These are phyloP conservation scores for Leishmania mexicana DNA, from an alignment of 208 protist genomes.

Conservation along the genomic window DNA sequence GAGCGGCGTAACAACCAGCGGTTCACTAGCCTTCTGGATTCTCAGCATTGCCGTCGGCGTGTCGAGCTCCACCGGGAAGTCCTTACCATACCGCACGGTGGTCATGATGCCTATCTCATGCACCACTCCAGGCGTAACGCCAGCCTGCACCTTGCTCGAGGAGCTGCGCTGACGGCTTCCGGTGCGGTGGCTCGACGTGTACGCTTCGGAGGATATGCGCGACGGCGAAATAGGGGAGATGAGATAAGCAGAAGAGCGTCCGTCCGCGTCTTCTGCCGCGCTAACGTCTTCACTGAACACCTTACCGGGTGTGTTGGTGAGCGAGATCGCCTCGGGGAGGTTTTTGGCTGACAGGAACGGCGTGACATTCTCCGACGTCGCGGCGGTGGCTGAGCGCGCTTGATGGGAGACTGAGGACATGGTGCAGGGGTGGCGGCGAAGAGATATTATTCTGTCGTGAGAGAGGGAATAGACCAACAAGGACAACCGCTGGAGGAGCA, in stretches of 20 bases:
- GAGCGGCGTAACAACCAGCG: not conserved
- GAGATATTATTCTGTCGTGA: not conserved
- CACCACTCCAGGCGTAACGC: not conserved
- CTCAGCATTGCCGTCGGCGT: too few relatives aligned
- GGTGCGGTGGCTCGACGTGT: not conserved
- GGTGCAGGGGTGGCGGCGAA: not conserved
- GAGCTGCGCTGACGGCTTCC: slow-evolving; percentile 11
- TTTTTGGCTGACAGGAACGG: slow-evolving; percentile 7
- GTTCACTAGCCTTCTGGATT: not conserved
- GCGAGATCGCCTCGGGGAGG: slow-evolving; percentile 35
- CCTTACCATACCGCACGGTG: not conserved
- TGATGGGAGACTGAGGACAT: not conserved
- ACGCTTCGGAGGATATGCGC: slow-evolving; percentile 3
- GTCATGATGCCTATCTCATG: not conserved
- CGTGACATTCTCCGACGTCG: not conserved
- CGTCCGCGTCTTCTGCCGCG: not conserved
- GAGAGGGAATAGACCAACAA: not conserved
- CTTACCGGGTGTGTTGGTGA: slow-evolving; percentile 10
- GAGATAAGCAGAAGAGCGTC: not conserved
- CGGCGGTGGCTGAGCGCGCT: not conserved
- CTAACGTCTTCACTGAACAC: slow-evolving; percentile 14
- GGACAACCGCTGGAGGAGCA: not conserved
- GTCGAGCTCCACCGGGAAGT: not conserved
- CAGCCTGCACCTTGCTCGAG: not conserved
- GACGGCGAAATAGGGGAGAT: not conserved